Conservation (phyloP, 1,284 basidiomycete genomes). For the Trichosporon coremiiforme region DNA sequence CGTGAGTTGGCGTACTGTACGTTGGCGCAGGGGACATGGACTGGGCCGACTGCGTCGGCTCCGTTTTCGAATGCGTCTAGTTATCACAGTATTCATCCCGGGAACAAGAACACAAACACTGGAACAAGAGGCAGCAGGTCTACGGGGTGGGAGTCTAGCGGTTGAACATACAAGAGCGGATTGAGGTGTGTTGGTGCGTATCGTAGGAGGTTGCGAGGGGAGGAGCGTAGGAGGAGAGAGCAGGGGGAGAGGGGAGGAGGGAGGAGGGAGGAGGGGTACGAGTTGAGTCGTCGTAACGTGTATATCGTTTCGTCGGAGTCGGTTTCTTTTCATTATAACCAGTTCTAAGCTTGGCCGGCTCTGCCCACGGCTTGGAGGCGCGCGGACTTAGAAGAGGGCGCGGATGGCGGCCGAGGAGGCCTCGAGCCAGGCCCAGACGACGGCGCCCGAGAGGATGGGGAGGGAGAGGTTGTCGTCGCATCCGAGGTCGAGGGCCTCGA, state of each 20-base stretch:
- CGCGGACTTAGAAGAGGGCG: constrained; percentile 14
- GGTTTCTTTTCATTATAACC: too few relatives aligned
- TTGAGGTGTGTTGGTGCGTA: too few relatives aligned
- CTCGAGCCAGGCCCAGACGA: constrained; percentile 65
- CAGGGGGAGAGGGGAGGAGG: too few relatives aligned
- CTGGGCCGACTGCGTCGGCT: too few relatives aligned
- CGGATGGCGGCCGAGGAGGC: constrained; percentile 34
- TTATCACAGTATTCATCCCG: constrained; percentile 22
- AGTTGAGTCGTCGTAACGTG: constrained; percentile 2
- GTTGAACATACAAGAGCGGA: not conserved
- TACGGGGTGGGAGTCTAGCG: not conserved
- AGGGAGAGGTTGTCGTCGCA: constrained; percentile 92
- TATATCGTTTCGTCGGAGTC: too few relatives aligned
- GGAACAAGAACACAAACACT: constrained; percentile 19
- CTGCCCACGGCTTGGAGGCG: too few relatives aligned
- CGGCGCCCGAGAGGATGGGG: constrained; percentile 83
- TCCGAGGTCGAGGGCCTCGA: constrained; percentile 84
- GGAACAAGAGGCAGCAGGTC: not conserved
- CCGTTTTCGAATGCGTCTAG: too few relatives aligned
- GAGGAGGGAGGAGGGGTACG: not conserved
- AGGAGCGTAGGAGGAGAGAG: too few relatives aligned
- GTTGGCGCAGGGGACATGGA: too few relatives aligned
- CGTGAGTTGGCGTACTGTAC: too few relatives aligned
- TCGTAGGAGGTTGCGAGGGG: too few relatives aligned
- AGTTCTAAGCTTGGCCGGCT: too few relatives aligned